These are phyloP conservation scores for Saturnispora sekii DNA, from an alignment of 805 yeast genomes.

Conservation along the genomic window DNA sequence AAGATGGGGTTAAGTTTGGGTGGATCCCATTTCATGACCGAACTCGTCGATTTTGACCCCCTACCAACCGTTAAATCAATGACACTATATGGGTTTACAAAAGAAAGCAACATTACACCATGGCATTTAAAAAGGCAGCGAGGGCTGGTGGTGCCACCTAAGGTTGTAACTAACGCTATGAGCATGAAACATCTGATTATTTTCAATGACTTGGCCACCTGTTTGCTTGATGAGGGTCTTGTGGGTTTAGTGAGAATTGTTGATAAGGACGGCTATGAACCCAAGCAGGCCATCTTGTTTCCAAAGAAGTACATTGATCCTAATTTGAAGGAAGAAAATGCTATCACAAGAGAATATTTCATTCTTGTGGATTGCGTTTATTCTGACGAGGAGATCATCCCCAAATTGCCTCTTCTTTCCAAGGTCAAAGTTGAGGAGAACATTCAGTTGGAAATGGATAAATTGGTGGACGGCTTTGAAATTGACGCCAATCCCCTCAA, in stretches of 20 bases:
- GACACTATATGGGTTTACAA: conserved; percentile 55
- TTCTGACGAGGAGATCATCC: conserved; percentile 51
- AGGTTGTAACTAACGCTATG: conserved; percentile 5
- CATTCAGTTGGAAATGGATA: conserved; percentile 38
- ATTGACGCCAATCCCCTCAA: conserved; percentile 1
- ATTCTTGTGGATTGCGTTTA: conserved; percentile 53
- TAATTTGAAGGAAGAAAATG: conserved; percentile 14
- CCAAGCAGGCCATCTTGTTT: conserved; percentile 11
- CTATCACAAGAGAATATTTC: conserved; percentile 30
- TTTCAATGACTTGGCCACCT: conserved; percentile 40
- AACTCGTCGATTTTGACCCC: conserved; percentile 32
- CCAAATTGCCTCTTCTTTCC: conserved; percentile 33
- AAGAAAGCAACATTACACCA: conserved; percentile 39
- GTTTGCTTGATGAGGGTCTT: conserved; percentile 37
- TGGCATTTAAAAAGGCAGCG: conserved; percentile 55
- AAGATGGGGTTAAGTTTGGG: conserved; percentile 59
- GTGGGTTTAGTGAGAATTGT: conserved; percentile 60
- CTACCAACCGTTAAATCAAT: conserved; percentile 38
- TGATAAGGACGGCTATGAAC: conserved; percentile 30
- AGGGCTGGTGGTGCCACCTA: conserved; percentile 30
- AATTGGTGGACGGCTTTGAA: conserved; percentile 29
- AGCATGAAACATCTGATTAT: conserved; percentile 29
- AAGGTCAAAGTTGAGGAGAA: conserved; percentile 24
- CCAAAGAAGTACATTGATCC: conserved; percentile 19
- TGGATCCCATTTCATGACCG: conserved; percentile 42